A percentile compares a stretch with the other conserved stretches of the same genome.
Conservation (phyloP, 139 green algal genomes). For the Microglena sp. region DNA sequence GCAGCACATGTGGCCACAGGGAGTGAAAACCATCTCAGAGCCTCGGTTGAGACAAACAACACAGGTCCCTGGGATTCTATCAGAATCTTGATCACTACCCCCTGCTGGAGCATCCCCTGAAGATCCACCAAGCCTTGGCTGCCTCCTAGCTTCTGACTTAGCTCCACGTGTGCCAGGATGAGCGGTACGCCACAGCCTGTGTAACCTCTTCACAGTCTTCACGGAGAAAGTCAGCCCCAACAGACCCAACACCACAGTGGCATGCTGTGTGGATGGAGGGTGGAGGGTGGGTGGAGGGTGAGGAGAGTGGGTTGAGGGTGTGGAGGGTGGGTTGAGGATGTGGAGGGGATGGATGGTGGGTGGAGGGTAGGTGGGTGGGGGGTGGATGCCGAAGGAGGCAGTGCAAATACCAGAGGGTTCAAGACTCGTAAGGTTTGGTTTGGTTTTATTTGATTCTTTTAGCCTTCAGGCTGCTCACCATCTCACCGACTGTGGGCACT, state of each 20-base stretch:
- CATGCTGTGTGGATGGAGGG: not conserved
- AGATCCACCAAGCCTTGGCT: not conserved
- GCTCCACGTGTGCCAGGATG: not conserved
- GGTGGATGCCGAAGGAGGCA: too few species aligned
- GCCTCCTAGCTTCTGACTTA: not conserved
- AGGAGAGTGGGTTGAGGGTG: not conserved
- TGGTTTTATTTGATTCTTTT: too few species aligned
- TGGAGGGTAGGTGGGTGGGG: not conserved
- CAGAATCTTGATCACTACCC: not conserved
- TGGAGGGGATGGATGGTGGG: not conserved
- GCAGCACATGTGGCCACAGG: slow-evolving; percentile 25
- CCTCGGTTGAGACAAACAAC: slow-evolving; percentile 20
- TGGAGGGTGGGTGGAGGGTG: not conserved
- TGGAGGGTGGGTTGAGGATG: not conserved
- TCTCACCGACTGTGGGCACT: too few species aligned
- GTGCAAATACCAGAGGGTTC: too few species aligned
- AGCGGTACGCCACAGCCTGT: not conserved
- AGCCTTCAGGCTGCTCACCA: too few species aligned
- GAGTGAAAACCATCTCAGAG: slow-evolving; percentile 15
- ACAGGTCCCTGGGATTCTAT: slow-evolving; percentile 14
- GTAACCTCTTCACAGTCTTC: not conserved
- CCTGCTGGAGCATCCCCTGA: not conserved
- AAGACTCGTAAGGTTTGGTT: too few species aligned
- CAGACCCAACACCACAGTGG: not conserved
- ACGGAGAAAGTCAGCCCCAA: not conserved